Evolutionary conservation across 139 green algal species (phyloP).

Genomic region (Chlorella sorokiniana): DNA sequence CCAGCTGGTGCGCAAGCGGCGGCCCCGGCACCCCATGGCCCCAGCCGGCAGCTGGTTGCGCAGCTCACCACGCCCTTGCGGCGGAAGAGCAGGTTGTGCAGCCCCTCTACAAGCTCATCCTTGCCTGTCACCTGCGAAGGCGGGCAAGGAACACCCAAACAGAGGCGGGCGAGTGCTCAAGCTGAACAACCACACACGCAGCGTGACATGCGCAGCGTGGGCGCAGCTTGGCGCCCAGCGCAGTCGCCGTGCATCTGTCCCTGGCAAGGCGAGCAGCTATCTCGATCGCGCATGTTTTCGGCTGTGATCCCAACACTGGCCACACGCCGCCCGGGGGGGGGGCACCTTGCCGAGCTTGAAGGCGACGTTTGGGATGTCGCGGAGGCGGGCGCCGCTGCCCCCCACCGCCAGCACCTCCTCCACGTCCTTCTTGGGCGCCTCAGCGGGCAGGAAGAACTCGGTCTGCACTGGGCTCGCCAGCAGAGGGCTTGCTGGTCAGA

Average conservation of each 20-base stretch:
- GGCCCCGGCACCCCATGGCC: too few species aligned
- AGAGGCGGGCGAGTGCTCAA: too few species aligned
- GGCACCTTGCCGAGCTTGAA: conserved; percentile 67
- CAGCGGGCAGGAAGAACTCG: conserved; percentile 31
- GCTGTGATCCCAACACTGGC: too few species aligned
- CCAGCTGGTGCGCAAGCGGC: too few species aligned
- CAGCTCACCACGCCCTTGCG: conserved; percentile 58
- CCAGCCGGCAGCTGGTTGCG: too few species aligned
- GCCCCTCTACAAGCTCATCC: conserved; percentile 63
- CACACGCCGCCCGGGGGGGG: too few species aligned
- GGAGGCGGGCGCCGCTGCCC: conserved; percentile 67
- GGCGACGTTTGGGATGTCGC: conserved; percentile 78
- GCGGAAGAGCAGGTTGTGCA: conserved; percentile 70
- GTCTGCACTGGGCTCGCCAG: conserved; percentile 2
- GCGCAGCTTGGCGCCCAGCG: too few species aligned
- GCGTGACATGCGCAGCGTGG: too few species aligned
- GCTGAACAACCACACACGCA: too few species aligned
- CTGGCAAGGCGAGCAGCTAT: too few species aligned
- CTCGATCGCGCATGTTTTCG: too few species aligned
- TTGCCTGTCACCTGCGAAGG: conserved; percentile 33
- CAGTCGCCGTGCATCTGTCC: too few species aligned
- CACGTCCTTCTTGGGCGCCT: conserved; percentile 6
- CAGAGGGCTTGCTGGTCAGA: neutral
- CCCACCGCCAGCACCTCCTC: conserved; percentile 17
- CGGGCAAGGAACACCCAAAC: neutral